Conservation (phyloP, 106 monocot species). For the Chionographis japonica region DNA sequence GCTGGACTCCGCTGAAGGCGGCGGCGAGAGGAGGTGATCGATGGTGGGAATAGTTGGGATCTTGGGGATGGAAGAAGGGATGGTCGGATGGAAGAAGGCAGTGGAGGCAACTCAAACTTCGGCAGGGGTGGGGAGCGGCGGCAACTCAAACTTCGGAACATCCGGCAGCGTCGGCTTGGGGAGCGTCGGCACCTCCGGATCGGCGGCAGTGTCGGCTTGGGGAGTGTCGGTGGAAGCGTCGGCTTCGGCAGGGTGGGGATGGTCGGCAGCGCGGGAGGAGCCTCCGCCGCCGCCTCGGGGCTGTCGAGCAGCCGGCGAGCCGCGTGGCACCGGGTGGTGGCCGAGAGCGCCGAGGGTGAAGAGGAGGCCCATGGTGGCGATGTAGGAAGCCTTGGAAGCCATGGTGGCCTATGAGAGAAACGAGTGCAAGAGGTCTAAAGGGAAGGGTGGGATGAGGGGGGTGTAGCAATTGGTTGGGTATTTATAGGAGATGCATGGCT, state of each 20-base stretch:
- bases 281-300: background rate
- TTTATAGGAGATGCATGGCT: too few relatives aligned
- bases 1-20: background rate
- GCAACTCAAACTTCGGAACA: background rate
- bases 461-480: too few relatives aligned
- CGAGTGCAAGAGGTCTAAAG: too few relatives aligned
- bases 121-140: background rate
- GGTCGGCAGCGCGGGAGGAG: background rate
- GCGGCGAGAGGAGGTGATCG: constrained; percentile 2
- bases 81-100: constrained; percentile 5
- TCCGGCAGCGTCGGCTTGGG: constrained; percentile 12
- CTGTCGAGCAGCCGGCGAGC: constrained; percentile 11
- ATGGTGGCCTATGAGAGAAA: background rate
- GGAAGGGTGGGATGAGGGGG: too few relatives aligned
- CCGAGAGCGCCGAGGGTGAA: background rate
- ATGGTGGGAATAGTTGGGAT: constrained; percentile 2
- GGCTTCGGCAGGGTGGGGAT: background rate
- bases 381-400: background rate
- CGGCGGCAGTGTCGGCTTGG: constrained; percentile 6
- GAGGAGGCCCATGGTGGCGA: background rate
- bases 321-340: background rate
- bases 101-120: background rate
- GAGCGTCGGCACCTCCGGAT: background rate
- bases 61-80: background rate
- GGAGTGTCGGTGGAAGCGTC: background rate